Evolutionary conservation across 192 early-diverging fungal species (phyloP), one percentile per base, ranked within the genome.

Genomic region (Backusella sp.): DNA sequence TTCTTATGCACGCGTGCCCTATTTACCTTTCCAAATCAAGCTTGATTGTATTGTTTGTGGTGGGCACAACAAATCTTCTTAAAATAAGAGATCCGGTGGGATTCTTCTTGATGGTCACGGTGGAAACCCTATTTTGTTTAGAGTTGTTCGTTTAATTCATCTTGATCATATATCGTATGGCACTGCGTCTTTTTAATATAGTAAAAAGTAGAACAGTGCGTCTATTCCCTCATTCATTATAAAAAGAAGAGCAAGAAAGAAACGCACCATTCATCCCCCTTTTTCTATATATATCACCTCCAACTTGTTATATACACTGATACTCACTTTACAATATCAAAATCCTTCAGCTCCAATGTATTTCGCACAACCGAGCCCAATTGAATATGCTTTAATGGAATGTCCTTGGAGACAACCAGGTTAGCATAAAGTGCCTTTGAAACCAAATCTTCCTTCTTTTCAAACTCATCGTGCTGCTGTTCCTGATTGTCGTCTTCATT

Each of bases 321-420:
- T 53, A 73, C 76, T 70, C 85, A 86, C 88, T 79, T 82, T 68
- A 89, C 73, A 59, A 88, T 85, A 5, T 81, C 82, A 81, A 85
- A 90, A 53, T 80, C 80, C 66, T 86, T 80, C 0, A 79, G 65
- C 30, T 87, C 84, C 67, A 90, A 56, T 4, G 81, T 84, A 1
- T 80, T 78, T 68, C 80, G 73, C 1, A 87, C 79, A 42, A 77
- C 70, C 23, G 80, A 79, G 17, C 80, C 84, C 9, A 90, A 71
- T 6, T 73, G 74, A 23, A 90, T 80, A 82, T 90, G 88, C 14
- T 80, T 79, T 1, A 74, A 21, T 15, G 85, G 81, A 7, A 90
- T 77, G 35, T 65, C 53, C 19, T 41, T 70, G 1, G 80, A 80
- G 3, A 79, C 19, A 12, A 82, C 42, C 11, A 86, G 72, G 46